Evolutionary conservation across 371 early-diverging fungal genomes (phyloP).

Genomic region (Choanephora cucurbitarum): DNA sequence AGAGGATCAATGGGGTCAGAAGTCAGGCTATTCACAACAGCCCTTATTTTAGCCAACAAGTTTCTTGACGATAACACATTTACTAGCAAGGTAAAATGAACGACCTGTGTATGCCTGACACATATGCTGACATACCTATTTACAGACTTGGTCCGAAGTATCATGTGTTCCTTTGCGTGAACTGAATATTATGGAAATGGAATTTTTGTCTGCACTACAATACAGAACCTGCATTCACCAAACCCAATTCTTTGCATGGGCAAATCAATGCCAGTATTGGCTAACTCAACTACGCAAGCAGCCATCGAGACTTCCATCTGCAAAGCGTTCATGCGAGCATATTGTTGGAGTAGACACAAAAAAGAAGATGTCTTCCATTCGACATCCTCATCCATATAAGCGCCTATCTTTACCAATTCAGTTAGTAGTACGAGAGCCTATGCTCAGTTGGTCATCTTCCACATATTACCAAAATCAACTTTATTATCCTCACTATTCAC

Average conservation of each 20-base stretch:
- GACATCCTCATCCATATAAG: background rate
- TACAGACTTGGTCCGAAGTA: slow-evolving; percentile 69
- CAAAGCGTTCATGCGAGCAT: no score
- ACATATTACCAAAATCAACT: background rate
- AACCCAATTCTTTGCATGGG: slow-evolving; percentile 35
- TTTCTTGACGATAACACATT: slow-evolving; percentile 71
- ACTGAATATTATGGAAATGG: slow-evolving; percentile 71
- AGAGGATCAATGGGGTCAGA: slow-evolving; percentile 54
- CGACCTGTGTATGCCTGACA: background rate
- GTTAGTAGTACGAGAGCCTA: background rate
- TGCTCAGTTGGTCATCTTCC: slow-evolving; percentile 10
- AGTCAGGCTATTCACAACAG: slow-evolving; percentile 61
- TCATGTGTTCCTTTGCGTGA: slow-evolving; percentile 60
- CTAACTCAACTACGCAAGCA: slow-evolving; percentile 11
- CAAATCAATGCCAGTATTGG: slow-evolving; percentile 37
- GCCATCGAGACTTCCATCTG: background rate
- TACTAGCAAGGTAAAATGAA: slow-evolving; percentile 49
- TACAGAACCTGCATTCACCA: slow-evolving; percentile 37
- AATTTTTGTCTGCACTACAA: slow-evolving; percentile 63
- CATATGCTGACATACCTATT: background rate
- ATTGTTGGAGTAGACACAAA: no score
- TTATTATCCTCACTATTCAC: background rate
- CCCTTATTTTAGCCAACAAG: slow-evolving; percentile 63
- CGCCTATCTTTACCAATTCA: background rate
- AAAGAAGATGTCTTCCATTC: background rate